Evolutionary conservation across 306 rosid species (phyloP).

Genomic region (Prunus fruticosa): DNA sequence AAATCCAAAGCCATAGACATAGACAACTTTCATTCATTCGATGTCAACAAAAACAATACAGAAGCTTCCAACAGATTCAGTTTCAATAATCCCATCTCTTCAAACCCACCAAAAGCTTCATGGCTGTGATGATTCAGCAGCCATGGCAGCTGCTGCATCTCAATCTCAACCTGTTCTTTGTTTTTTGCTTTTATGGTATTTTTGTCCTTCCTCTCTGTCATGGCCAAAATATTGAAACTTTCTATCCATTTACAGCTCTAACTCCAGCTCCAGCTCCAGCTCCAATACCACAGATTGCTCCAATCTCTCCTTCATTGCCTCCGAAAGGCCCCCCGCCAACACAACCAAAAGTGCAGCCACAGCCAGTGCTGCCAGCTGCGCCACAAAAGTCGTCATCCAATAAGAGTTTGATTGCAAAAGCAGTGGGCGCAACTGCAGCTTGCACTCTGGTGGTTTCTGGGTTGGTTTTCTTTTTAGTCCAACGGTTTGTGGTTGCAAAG

Average conservation of each 20-base stretch:
- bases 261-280: conserved; percentile 18
- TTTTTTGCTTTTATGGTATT: conserved; percentile 9
- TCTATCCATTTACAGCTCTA: conserved; percentile 34
- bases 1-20: not conserved
- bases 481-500: conserved; percentile 30
- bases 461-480: conserved; percentile 44
- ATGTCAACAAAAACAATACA: conserved; percentile 22
- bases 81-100: not conserved
- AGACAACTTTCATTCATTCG: conserved; percentile 4
- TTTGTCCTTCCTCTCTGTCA: conserved; percentile 18
- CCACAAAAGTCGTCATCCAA: conserved; percentile 32
- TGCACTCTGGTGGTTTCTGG: conserved; percentile 50
- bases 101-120: conserved; percentile 22
- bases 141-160: conserved; percentile 31
- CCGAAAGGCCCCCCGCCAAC: conserved; percentile 15
- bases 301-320: not conserved
- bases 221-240: conserved; percentile 69
- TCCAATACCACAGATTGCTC: not conserved
- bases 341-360: not conserved
- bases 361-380: conserved; percentile 3
- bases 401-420: conserved; percentile 38
- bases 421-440: conserved; percentile 65
- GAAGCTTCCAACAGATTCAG: conserved; percentile 21
- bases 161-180: not conserved
- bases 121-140: conserved; percentile 40